Base-by-base conservation (phyloP, 306 rosid species). In the Castanea sativa region DNA sequence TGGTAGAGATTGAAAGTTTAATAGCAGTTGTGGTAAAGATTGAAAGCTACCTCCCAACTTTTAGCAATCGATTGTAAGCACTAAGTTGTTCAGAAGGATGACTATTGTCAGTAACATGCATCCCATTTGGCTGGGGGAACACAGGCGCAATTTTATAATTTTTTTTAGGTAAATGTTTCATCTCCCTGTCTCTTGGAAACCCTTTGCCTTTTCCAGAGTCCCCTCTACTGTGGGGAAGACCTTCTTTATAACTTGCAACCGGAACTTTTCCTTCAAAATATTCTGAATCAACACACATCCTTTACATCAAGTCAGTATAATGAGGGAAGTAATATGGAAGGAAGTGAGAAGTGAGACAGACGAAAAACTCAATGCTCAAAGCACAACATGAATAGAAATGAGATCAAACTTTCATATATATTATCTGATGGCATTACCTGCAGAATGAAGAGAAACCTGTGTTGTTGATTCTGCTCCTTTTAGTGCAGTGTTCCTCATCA, bases 1-100 rank as follows among this genome's bases (percentile, higher is more conserved):
- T 32, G 6, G 33, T n/a, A 43, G 0, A 33, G 32, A 60, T 41
- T 41, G 45, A 5, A 41, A 32, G 52, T 74, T 76, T 71, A 33
- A 33, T 43, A 59, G 18, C 38, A 57, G 27, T 55, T 51, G 57
- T 59, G 82, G 14, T 19, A 18, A 77, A 53, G 33, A 79, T 72
- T 73, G 63, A 33, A 76, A 27, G 43, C 76, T 89, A 90, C 99
- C 98, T 93, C 72, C 90, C 98, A 77, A 57, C 85, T 82, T 78
- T 93, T 75, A 95, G 85, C 78, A 87, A 85, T 75, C 80, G 83
- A 87, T 88, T 88, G 83, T 95, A 95, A 68, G 79, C 83, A 69
- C 80, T 80, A 65, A 88, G 79, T 79, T 85, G 87, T 74, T 90
- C 86, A 55, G 90, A 82, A 80, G 79, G 79, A 60, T 68, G 85